Base-by-base conservation (phyloP, 805 yeast species). In the Yamadazyma takamatsuzukensis region DNA sequence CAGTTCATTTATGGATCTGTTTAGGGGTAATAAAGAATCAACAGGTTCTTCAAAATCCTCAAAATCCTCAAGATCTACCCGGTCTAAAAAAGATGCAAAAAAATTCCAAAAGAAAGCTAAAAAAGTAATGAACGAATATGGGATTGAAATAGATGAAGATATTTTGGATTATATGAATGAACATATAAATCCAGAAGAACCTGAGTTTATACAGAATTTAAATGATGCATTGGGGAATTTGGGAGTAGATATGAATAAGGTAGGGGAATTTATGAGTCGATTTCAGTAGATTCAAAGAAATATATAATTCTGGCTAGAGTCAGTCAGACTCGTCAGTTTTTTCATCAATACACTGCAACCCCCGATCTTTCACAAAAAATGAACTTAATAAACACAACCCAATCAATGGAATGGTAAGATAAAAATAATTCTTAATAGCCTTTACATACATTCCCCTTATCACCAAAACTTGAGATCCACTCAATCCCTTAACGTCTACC, bases 291-390 rank as follows among this genome's bases (percentile, higher is more conserved):
- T n/a, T n/a, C n/a, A n/a, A n/a, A n/a, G n/a, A n/a, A n/a, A n/a
- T n/a, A n/a, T n/a, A n/a, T 8, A 19, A 19, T 19, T 8, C 13
- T 8, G 8, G n/a, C 27, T 24, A 12, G 12, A 24, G 27, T 17
- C 18, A 11, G 7, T 6, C 8, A 7, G 7, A 24, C 7, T 24
- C 14, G 7, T 24, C 13, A 8, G 8, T n/a, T n/a, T n/a, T n/a
- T 25, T 68, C 59, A 35, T 60, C 68, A 21, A 57, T 47, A 25
- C 62, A 53, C 21, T 52, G 51, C 15, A 67, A 48, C 0, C 74
- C 74, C 16, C 53, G 47, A 39, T 68, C 73, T 27, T 47, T 54
- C n/a, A 66, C 45, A 24, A 63, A 48, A 12, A 63, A 48, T 6
- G 59, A 45, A 19, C 49, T 35, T 3, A 61, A 3, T 5, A 59